phyloP scores from a whole-genome alignment of 345 rosid species.

The Firmiana major region DNA sequence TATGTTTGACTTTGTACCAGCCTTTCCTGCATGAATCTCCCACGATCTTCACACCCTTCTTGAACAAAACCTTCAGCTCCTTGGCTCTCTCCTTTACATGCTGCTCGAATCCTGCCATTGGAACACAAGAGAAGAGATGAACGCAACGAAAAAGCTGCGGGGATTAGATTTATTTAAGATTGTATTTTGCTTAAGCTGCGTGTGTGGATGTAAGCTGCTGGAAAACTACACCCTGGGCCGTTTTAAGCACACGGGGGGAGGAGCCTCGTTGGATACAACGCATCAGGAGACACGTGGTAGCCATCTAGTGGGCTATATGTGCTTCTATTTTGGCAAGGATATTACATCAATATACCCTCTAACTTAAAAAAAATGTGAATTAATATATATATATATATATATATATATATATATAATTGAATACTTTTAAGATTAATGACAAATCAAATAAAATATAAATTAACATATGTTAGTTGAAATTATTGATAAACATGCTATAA shows the following conservation, averaged over 20 bases:
- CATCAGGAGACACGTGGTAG: slow-evolving; percentile 24
- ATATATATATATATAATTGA: too few relatives aligned
- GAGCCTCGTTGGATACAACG: slow-evolving; percentile 34
- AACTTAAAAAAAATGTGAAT: too few relatives aligned
- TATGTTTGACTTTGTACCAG: slow-evolving; percentile 75
- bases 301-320: slow-evolving; percentile 7
- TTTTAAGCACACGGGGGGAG: background rate
- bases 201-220: background rate
- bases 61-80: slow-evolving; percentile 54
- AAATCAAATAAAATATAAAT: too few relatives aligned
- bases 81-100: slow-evolving; percentile 75
- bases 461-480: too few relatives aligned
- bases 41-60: slow-evolving; percentile 73
- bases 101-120: slow-evolving; percentile 72
- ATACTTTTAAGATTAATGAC: too few relatives aligned
- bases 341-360: too few relatives aligned
- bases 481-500: too few relatives aligned
- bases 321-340: too few relatives aligned
- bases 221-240: background rate
- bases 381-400: too few relatives aligned
- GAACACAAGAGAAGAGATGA: background rate
- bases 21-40: slow-evolving; percentile 84
- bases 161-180: too few relatives aligned
- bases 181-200: background rate
- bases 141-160: background rate